phyloP scores from a whole-genome alignment of 1,284 basidiomycete genomes.

The Trichosporon inkin region DNA sequence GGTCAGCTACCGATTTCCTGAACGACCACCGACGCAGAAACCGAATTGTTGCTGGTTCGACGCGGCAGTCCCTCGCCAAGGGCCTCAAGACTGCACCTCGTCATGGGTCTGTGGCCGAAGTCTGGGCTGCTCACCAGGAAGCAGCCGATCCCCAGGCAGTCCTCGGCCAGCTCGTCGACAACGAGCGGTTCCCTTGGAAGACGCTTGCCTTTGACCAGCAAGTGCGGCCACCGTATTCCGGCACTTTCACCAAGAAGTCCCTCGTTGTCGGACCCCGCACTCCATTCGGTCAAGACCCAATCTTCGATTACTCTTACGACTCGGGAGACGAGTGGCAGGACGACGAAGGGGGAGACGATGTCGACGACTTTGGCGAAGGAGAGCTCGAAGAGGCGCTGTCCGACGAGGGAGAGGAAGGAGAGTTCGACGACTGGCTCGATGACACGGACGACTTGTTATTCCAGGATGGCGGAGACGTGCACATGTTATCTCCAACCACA shows the following conservation, averaged over 20 bases:
- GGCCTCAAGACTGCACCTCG: slow-evolving; percentile 41
- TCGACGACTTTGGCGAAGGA: slow-evolving; percentile 25
- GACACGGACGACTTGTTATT: slow-evolving; percentile 23
- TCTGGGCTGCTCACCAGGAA: slow-evolving; percentile 39
- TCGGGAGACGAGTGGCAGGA: slow-evolving; percentile 51
- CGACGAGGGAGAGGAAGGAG: slow-evolving; percentile 35
- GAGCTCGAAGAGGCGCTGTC: slow-evolving; percentile 32
- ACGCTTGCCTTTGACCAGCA: slow-evolving; percentile 48
- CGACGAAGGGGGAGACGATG: slow-evolving; percentile 45
- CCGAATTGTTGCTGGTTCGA: not conserved
- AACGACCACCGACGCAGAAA: slow-evolving; percentile 31
- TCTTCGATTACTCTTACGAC: slow-evolving; percentile 49
- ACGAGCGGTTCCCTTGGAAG: slow-evolving; percentile 45
- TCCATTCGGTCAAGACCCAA: slow-evolving; percentile 47
- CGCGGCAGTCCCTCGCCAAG: slow-evolving; percentile 18
- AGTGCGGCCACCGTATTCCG: slow-evolving; percentile 45
- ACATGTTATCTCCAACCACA: slow-evolving; percentile 19
- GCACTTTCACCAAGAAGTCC: slow-evolving; percentile 47
- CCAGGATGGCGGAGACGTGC: slow-evolving; percentile 39
- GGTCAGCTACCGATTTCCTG: slow-evolving; percentile 28
- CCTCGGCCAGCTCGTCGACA: slow-evolving; percentile 35
- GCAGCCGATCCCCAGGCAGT: slow-evolving; percentile 46
- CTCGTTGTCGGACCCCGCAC: slow-evolving; percentile 47
- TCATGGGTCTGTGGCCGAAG: slow-evolving; percentile 36
- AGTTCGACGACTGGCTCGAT: slow-evolving; percentile 49